A percentile compares a stretch with the other conserved stretches of the same genome.
Conservation (phyloP, 352 stramenopile species). For the Globisporangium alternatum region DNA sequence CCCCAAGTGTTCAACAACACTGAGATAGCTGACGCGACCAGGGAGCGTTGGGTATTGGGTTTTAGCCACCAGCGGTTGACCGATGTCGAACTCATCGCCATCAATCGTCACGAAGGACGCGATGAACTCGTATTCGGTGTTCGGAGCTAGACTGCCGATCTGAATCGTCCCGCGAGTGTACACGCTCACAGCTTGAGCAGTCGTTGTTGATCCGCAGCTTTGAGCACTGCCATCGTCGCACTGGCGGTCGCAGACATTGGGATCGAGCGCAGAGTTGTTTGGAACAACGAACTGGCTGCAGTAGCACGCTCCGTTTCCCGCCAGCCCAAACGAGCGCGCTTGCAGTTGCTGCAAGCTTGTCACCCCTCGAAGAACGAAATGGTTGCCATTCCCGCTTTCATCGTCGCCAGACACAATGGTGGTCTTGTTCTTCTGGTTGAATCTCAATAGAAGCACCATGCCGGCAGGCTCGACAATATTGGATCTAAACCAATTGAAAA, state of each 20-base stretch:
- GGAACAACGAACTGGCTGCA: conserved; percentile 26
- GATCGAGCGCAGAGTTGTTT: background rate
- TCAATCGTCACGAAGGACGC: conserved; percentile 25
- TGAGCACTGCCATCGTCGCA: conserved; percentile 15
- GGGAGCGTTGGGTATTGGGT: conserved; percentile 35
- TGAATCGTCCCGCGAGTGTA: conserved; percentile 32
- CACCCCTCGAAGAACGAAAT: conserved; percentile 35
- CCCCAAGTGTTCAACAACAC: conserved; percentile 25
- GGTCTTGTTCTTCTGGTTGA: conserved; percentile 22
- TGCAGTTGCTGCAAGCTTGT: conserved; percentile 7
- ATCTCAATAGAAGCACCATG: conserved; percentile 32
- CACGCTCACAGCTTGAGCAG: conserved; percentile 21
- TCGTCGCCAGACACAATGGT: conserved; percentile 22
- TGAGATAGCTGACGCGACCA: conserved; percentile 27
- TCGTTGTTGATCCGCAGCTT: conserved; percentile 22
- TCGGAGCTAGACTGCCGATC: conserved; percentile 30
- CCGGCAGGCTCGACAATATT: conserved; percentile 19
- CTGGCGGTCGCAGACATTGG: conserved; percentile 20
- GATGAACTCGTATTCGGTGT: conserved; percentile 36
- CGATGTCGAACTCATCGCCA: conserved; percentile 33
- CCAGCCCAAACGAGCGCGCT: conserved; percentile 29
- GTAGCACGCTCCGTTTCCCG: conserved; percentile 29
- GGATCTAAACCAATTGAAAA: conserved; percentile 18
- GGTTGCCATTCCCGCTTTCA: conserved; percentile 26
- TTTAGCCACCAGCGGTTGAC: conserved; percentile 21